Conservation (phyloP, 1,284 basidiomycete genomes). For the Cystobasidium pallidum region DNA sequence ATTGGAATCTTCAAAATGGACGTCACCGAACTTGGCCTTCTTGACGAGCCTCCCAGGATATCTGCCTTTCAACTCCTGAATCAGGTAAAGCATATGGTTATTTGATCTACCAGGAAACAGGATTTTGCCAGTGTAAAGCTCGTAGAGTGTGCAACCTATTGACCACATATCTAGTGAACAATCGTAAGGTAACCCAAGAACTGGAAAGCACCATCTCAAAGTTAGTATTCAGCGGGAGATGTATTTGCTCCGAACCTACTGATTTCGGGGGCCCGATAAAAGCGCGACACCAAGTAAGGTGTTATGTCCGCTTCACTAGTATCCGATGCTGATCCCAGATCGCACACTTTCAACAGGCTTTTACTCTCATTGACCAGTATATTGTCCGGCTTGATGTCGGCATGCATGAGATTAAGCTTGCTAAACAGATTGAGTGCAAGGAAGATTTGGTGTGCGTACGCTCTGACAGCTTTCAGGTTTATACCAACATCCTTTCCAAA, state of each 20-base stretch:
- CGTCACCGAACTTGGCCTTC: constrained; percentile 84
- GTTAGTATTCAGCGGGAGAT: neutral
- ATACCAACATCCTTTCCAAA: constrained; percentile 98
- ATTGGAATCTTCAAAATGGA: constrained; percentile 91
- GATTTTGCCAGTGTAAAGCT: constrained; percentile 97
- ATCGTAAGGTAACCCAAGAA: constrained; percentile 93
- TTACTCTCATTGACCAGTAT: constrained; percentile 94
- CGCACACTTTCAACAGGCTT: constrained; percentile 89
- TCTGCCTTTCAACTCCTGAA: constrained; percentile 89
- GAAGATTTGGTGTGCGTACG: constrained; percentile 96
- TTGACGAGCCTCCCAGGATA: constrained; percentile 94
- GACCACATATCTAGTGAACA: constrained; percentile 95
- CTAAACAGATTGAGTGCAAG: constrained; percentile 79
- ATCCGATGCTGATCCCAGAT: constrained; percentile 93
- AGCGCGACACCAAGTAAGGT: constrained; percentile 95
- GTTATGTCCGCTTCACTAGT: constrained; percentile 95
- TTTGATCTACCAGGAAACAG: constrained; percentile 95
- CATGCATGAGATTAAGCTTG: constrained; percentile 93
- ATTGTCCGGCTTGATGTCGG: constrained; percentile 97
- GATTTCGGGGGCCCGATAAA: constrained; percentile 98
- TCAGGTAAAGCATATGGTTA: constrained; percentile 95
- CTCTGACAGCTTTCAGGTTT: constrained; percentile 93
- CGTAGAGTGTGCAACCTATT: constrained; percentile 94
- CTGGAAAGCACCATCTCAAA: constrained; percentile 59
- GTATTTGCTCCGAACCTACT: constrained; percentile 65